phyloP scores from a whole-genome alignment of 139 green algal genomes.

The Mesotaenium endlicherianum region DNA sequence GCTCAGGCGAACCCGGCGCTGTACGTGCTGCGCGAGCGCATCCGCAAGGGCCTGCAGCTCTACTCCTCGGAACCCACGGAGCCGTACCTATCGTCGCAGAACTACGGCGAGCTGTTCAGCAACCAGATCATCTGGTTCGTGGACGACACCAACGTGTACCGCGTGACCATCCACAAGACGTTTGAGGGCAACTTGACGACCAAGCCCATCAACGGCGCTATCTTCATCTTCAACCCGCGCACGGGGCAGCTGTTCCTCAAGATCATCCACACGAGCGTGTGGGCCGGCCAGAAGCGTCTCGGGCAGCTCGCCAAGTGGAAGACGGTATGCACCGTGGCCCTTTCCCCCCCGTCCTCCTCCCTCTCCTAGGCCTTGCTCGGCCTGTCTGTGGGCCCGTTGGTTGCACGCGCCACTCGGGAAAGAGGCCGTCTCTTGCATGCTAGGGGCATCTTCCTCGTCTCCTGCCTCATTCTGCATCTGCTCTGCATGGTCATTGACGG shows the following conservation, averaged over 20 bases:
- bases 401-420: no score
- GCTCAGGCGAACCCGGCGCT: conserved; percentile 97
- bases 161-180: conserved; percentile 99
- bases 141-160: conserved; percentile 99
- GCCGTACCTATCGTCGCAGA: conserved; percentile 96
- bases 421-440: no score
- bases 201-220: conserved; percentile 98
- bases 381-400: no score
- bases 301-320: conserved; percentile 99
- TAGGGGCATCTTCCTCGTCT: no score
- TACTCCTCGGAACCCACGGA: conserved; percentile 98
- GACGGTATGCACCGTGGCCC: no score
- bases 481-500: no score
- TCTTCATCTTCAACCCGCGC: conserved; percentile 99
- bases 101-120: conserved; percentile 98
- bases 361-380: no score
- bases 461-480: no score
- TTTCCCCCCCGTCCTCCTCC: no score
- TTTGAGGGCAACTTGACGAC: conserved; percentile 99
- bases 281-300: conserved; percentile 98
- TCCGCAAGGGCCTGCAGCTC: conserved; percentile 96
- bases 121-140: conserved; percentile 99
- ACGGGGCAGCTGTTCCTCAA: conserved; percentile 97
- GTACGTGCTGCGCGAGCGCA: conserved; percentile 97
- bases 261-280: conserved; percentile 98